Conservation (phyloP, 202 grass and related monocot species). For the Schoenoplectus tabernaemontani region DNA sequence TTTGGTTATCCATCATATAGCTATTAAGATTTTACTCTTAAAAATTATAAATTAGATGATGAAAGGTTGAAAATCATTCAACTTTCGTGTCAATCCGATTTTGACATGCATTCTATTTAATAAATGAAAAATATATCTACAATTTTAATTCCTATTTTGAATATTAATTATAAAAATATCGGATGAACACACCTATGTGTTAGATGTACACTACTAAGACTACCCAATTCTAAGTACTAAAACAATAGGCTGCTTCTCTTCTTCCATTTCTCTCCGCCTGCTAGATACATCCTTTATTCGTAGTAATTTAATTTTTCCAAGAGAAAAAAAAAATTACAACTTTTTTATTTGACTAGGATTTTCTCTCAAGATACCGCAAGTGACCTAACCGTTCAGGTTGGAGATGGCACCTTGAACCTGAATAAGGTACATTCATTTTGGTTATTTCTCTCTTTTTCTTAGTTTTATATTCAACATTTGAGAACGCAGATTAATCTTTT, state of each 20-base stretch:
- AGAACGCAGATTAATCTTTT: neutral
- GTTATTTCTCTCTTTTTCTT: neutral
- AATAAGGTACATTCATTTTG: conserved; percentile 53
- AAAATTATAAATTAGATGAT: neutral
- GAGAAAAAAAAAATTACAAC: neutral
- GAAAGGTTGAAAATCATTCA: neutral
- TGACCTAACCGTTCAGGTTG: conserved; percentile 64
- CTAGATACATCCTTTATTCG: neutral
- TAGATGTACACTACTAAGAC: too few species aligned
- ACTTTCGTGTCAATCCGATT: neutral
- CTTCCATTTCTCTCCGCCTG: neutral
- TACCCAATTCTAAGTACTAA: neutral
- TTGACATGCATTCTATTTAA: neutral
- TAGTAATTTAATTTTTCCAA: neutral
- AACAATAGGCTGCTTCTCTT: neutral
- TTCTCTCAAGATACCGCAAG: conserved; percentile 65
- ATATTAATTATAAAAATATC: neutral
- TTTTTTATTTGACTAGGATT: conserved; percentile 40
- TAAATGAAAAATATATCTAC: neutral
- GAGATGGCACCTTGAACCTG: conserved; percentile 46
- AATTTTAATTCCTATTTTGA: neutral
- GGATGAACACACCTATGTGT: neutral
- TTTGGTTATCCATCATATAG: neutral
- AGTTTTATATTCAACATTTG: neutral
- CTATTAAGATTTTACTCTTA: neutral